Evolutionary conservation across 805 yeast genomes (phyloP).

Genomic region (Yamadazyma nakazawae): DNA sequence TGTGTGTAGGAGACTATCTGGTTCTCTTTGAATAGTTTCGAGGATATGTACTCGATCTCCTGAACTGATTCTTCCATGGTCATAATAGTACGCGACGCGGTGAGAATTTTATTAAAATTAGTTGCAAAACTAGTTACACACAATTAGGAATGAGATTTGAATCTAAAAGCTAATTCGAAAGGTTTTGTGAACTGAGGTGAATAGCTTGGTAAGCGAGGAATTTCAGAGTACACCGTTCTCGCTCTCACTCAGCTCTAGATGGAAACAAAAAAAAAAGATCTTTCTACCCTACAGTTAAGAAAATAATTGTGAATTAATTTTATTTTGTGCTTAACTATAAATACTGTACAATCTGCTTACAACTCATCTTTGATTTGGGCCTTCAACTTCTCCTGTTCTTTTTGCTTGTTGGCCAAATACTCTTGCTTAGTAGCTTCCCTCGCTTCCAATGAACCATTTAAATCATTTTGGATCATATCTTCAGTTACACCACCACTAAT

Average conservation of each 20-base stretch:
- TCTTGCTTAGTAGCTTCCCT: constrained; percentile 22
- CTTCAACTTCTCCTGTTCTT: neutral
- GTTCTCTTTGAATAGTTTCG: constrained; percentile 20
- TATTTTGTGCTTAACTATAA: too few relatives aligned
- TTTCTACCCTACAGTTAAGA: neutral
- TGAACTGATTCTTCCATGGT: constrained; percentile 29
- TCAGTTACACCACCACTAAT: constrained; percentile 42
- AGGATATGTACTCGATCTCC: constrained; percentile 31
- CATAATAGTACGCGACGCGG: constrained; percentile 21
- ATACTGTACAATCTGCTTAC: neutral
- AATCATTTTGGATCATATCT: constrained; percentile 38
- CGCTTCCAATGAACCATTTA: constrained; percentile 30
- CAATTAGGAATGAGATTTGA: too few relatives aligned
- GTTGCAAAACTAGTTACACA: neutral
- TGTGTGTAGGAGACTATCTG: constrained; percentile 39
- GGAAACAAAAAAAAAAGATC: too few relatives aligned
- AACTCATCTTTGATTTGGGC: constrained; percentile 6
- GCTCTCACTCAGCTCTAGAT: too few relatives aligned
- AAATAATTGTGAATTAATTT: too few relatives aligned
- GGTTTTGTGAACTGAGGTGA: too few relatives aligned
- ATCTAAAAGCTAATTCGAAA: too few relatives aligned
- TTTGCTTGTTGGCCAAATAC: constrained; percentile 9
- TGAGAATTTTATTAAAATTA: neutral
- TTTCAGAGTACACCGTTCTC: too few relatives aligned
- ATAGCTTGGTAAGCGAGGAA: too few relatives aligned